These are phyloP conservation scores for Sporothrix pallida DNA, from an alignment of 2,329 filamentous ascomycete genomes.

Conservation along the genomic window DNA sequence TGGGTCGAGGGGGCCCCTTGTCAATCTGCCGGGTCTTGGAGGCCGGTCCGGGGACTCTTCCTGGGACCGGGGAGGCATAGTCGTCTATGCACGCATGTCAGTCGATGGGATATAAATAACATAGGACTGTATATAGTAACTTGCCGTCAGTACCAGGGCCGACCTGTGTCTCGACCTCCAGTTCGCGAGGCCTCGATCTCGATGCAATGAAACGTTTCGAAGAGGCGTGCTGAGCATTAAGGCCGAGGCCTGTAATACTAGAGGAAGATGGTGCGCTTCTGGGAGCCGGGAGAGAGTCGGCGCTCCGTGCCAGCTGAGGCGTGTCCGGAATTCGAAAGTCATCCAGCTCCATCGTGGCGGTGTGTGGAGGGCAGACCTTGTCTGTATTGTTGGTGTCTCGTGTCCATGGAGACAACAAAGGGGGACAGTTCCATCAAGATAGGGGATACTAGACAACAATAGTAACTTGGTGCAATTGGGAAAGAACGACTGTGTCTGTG, in stretches of 20 bases:
- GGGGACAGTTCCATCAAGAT: background rate
- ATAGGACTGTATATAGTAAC: background rate
- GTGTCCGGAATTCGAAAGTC: slow-evolving; percentile 31
- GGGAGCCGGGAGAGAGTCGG: too few relatives aligned
- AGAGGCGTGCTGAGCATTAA: background rate
- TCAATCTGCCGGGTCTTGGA: background rate
- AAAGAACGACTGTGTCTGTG: slow-evolving; percentile 6
- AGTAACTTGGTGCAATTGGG: background rate
- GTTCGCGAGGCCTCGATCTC: background rate
- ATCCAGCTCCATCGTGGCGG: slow-evolving; percentile 3
- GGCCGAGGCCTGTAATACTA: background rate
- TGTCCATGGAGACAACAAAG: background rate
- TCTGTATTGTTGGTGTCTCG: background rate
- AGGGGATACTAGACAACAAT: background rate
- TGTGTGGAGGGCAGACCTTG: background rate
- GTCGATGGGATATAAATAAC: background rate
- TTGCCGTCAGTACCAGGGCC: background rate
- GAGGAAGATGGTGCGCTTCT: background rate
- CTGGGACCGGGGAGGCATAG: too few relatives aligned
- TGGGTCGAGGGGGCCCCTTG: background rate
- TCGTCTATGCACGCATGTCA: background rate
- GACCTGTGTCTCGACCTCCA: slow-evolving; percentile 2
- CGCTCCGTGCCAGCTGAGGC: slow-evolving; percentile 5
- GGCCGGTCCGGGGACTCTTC: background rate
- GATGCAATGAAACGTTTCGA: background rate